These are phyloP conservation scores for Xylariomycetidae sp. DNA, from an alignment of 2,329 filamentous ascomycete genomes.

Conservation along the genomic window DNA sequence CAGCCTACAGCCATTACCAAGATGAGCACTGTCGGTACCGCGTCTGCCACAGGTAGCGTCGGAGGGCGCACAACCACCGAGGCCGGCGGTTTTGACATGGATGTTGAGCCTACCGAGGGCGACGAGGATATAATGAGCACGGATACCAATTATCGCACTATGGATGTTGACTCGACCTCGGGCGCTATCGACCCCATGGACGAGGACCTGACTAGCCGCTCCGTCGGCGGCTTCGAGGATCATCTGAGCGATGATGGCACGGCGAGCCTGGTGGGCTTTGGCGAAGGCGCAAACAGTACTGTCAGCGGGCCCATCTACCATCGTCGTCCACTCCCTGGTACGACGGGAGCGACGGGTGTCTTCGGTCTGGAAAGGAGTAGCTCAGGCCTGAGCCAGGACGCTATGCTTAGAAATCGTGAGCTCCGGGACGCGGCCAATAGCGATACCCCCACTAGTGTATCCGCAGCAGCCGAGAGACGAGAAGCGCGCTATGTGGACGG, in stretches of 20 bases:
- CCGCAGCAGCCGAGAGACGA: constrained; percentile 45
- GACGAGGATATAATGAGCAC: constrained; percentile 67
- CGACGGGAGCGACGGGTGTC: constrained; percentile 20
- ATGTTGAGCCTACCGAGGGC: constrained; percentile 51
- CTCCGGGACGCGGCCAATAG: constrained; percentile 27
- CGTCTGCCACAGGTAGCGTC: constrained; percentile 78
- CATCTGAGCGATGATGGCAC: constrained; percentile 83
- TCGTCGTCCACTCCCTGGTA: constrained; percentile 41
- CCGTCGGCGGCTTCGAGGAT: constrained; percentile 53
- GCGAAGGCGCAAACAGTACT: constrained; percentile 83
- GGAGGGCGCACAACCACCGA: constrained; percentile 54
- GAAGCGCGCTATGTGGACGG: constrained; percentile 66
- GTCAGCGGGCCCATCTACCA: constrained; percentile 73
- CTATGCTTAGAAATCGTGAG: constrained; percentile 24
- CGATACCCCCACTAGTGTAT: constrained; percentile 41
- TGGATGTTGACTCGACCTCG: constrained; percentile 47
- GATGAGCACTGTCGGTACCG: constrained; percentile 88
- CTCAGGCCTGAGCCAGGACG: constrained; percentile 47
- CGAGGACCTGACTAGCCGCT: constrained; percentile 40
- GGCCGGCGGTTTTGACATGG: constrained; percentile 50
- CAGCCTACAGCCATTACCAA: constrained; percentile 64
- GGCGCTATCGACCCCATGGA: constrained; percentile 27
- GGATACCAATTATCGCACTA: constrained; percentile 53
- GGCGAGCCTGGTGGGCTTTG: constrained; percentile 83
- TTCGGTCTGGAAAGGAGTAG: constrained; percentile 47